Evolutionary conservation across 2,329 filamentous ascomycete species (phyloP).

Genomic region (Fusarium decemcellulare): DNA sequence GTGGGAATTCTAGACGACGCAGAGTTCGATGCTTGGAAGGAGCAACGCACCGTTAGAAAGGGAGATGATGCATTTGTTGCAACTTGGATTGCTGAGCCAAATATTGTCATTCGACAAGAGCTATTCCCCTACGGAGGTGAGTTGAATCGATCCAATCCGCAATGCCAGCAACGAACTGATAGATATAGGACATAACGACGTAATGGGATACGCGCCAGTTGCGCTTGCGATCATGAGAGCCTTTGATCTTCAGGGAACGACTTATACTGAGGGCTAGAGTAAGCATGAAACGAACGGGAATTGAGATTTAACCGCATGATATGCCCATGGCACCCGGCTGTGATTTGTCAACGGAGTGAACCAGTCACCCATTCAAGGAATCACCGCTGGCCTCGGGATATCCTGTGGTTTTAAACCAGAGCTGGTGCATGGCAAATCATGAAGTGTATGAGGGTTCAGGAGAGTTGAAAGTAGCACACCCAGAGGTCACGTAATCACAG

Average conservation of each 20-base stretch:
- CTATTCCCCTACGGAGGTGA: slow-evolving; percentile 68
- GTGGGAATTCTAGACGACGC: slow-evolving; percentile 54
- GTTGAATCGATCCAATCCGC: slow-evolving; percentile 37
- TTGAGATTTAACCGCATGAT: not conserved
- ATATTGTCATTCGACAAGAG: slow-evolving; percentile 68
- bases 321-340: too few species aligned
- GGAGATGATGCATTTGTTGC: slow-evolving; percentile 64
- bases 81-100: slow-evolving; percentile 59
- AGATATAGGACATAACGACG: slow-evolving; percentile 75
- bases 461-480: too few species aligned
- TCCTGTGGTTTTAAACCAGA: too few species aligned
- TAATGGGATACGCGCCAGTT: slow-evolving; percentile 76
- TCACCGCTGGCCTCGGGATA: too few species aligned
- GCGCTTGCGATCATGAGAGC: slow-evolving; percentile 75
- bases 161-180: slow-evolving; percentile 5
- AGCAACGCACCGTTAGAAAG: slow-evolving; percentile 58
- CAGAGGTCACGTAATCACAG: too few species aligned
- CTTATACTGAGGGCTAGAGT: slow-evolving; percentile 39
- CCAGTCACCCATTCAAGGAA: too few species aligned
- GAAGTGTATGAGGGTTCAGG: too few species aligned
- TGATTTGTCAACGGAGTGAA: too few species aligned
- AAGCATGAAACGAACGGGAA: not conserved
- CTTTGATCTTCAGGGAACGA: slow-evolving; percentile 64
- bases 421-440: too few species aligned
- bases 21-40: slow-evolving; percentile 61